Base-by-base conservation (phyloP, 2,329 filamentous ascomycete genomes). In the Aspergillus felis region DNA sequence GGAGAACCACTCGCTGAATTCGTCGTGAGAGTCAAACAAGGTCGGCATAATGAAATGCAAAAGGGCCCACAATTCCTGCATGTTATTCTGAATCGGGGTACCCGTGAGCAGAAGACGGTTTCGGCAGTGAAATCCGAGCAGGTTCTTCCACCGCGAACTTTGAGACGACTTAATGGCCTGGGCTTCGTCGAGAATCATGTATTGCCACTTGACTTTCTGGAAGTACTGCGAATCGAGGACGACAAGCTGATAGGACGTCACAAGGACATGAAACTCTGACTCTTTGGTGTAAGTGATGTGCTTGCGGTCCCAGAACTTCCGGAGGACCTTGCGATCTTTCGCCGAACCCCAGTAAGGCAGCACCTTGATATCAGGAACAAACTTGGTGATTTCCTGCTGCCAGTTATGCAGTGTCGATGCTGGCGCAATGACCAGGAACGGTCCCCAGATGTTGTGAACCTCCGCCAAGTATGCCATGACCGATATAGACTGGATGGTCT, bases 31-130 rank as follows among this genome's bases (percentile, higher is more conserved):
- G 62, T 81, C 94, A 76, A 99, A 99, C 53, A 99, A 82, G 47
- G 91, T 96, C n/a, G 94, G 94, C 94, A 99, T 97, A 79, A 97
- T 97, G 79, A 99, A 99, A 82, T 99, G 94, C 22, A 99, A 82
- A 64, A 99, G 78, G 29, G 94, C 94, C 94, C 94, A 99, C 58
- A 99, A 78, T 76, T 99, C 93, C 76, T 97, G 94, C 94, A 99
- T 99, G 82, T 97, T 99, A 80, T 99, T 99, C 76, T 99, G 94
- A 64, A 99, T 97, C 2, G 94, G 94, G 0, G 94, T 99, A 78
- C 94, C 94, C 0, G 94, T 99, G 22, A 99, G 84, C 48, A 99
- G 80, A 50, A 99, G 84, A 64, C 94, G 87, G 76, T 97, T 99
- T 59, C 94, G 89, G 78, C 93, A 97, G 73, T 95, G 90, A 82